phyloP scores from a whole-genome alignment of 208 protist genomes.

The Wallacemonas sp. region DNA sequence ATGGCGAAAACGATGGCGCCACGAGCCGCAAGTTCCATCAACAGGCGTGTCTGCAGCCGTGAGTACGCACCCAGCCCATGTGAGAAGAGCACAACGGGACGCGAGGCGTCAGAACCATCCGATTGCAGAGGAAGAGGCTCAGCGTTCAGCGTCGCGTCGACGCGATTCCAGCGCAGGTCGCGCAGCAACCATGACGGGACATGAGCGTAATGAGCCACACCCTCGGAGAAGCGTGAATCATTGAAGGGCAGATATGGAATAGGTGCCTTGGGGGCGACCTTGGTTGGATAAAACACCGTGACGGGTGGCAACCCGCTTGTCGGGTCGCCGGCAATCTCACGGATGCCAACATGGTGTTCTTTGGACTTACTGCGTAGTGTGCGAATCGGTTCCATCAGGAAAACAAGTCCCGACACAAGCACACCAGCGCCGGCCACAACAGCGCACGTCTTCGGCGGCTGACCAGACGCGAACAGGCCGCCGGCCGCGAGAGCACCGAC shows the following conservation, averaged over 20 bases:
- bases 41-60: slow-evolving; percentile 60
- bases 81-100: slow-evolving; percentile 66
- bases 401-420: slow-evolving; percentile 18
- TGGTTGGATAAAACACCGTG: slow-evolving; percentile 66
- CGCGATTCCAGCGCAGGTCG: slow-evolving; percentile 40
- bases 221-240: slow-evolving; percentile 55
- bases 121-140: slow-evolving; percentile 37
- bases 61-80: slow-evolving; percentile 74
- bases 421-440: slow-evolving; percentile 22
- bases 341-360: slow-evolving; percentile 43
- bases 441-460: neutral
- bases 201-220: slow-evolving; percentile 46
- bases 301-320: slow-evolving; percentile 46
- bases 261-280: neutral
- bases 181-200: slow-evolving; percentile 56
- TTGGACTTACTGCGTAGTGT: slow-evolving; percentile 44
- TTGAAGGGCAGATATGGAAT: slow-evolving; percentile 59
- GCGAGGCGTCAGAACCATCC: slow-evolving; percentile 22
- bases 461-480: slow-evolving; percentile 2
- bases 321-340: slow-evolving; percentile 29
- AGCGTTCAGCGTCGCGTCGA: slow-evolving; percentile 27
- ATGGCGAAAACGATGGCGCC: slow-evolving; percentile 71
- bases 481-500: neutral
- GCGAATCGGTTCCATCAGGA: slow-evolving; percentile 45
- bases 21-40: slow-evolving; percentile 62